Conservation (phyloP, 1,284 basidiomycete genomes). For the Coriolopsis trogii region DNA sequence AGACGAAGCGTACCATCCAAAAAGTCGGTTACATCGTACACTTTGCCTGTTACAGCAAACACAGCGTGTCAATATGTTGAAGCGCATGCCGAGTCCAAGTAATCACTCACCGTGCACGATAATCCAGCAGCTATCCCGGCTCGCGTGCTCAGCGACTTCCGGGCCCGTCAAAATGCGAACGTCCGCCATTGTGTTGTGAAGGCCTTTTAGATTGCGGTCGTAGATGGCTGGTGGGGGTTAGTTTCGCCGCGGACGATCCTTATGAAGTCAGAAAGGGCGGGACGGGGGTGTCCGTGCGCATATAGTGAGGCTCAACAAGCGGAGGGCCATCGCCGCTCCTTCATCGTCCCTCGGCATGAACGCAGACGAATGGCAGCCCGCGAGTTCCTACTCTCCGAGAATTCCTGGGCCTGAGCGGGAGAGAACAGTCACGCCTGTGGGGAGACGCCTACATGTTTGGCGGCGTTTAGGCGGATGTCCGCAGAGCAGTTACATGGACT, state of each 20-base stretch:
- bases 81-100: too few relatives aligned
- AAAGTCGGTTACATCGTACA: slow-evolving; percentile 81
- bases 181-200: background rate
- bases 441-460: background rate
- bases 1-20: slow-evolving; percentile 49
- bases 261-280: slow-evolving; percentile 19
- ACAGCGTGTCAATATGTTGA: too few relatives aligned
- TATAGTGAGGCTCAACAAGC: background rate
- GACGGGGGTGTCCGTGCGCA: slow-evolving; percentile 15
- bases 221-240: too few relatives aligned
- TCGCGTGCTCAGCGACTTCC: slow-evolving; percentile 72
- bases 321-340: background rate
- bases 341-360: background rate
- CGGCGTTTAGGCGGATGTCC: slow-evolving; percentile 24
- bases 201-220: too few relatives aligned
- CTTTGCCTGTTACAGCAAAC: slow-evolving; percentile 51
- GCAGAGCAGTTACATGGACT: background rate
- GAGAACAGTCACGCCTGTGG: background rate
- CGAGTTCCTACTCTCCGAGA: background rate
- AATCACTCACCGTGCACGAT: slow-evolving; percentile 73
- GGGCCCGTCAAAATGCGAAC: too few relatives aligned
- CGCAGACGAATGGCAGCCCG: background rate
- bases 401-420: background rate
- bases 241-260: too few relatives aligned
- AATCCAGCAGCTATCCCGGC: slow-evolving; percentile 72